Conservation (phyloP, 495 filamentous ascomycete species). For the Penicillium robsamsonii region DNA sequence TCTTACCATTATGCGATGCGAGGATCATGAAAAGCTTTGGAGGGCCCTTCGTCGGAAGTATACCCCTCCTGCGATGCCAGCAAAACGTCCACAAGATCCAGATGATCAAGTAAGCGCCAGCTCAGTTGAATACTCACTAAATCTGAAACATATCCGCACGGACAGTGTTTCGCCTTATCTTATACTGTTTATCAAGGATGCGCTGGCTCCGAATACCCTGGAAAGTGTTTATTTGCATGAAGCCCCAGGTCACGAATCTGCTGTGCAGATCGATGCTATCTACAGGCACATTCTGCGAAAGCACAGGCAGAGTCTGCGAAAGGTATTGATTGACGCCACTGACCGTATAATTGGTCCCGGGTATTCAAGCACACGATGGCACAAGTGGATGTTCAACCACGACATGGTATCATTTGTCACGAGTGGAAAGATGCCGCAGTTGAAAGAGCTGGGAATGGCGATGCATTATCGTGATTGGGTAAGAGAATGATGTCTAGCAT, state of each 20-base stretch:
- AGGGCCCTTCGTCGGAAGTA: constrained; percentile 71
- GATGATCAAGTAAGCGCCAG: constrained; percentile 15
- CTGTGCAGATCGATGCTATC: constrained; percentile 69
- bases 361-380: constrained; percentile 50
- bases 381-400: constrained; percentile 73
- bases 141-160: constrained; percentile 78
- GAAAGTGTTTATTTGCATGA: constrained; percentile 87
- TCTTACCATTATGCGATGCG: constrained; percentile 79
- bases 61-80: constrained; percentile 46
- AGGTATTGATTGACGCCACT: constrained; percentile 74
- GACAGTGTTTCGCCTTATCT: constrained; percentile 74
- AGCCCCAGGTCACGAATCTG: constrained; percentile 51
- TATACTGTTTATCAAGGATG: constrained; percentile 81
- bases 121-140: constrained; percentile 61
- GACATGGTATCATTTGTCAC: constrained; percentile 76
- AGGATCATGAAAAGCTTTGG: constrained; percentile 78
- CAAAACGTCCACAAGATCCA: constrained; percentile 23
- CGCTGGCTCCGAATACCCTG: constrained; percentile 79
- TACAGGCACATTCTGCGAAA: constrained; percentile 70
- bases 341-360: constrained; percentile 42
- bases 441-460: constrained; percentile 74
- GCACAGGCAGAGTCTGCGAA: constrained; percentile 71
- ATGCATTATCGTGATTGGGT: constrained; percentile 89
- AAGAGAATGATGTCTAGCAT: constrained; percentile 25
- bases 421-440: constrained; percentile 73